Evolutionary conservation across 441 rosid genomes (phyloP).

Genomic region (Corymbia calophylla): DNA sequence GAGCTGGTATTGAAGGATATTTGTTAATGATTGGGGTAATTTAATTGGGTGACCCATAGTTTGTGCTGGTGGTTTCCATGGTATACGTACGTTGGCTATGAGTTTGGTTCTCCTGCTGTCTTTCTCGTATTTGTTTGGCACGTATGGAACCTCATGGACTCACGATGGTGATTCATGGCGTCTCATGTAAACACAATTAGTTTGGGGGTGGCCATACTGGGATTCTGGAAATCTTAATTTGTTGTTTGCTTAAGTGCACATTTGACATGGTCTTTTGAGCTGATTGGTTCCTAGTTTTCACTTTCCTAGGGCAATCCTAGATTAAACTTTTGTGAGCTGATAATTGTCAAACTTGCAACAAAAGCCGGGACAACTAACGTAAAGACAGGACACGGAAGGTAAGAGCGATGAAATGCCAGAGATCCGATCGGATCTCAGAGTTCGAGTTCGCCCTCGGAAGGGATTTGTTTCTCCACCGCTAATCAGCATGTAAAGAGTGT

Average conservation of each 20-base stretch:
- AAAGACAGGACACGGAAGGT: background rate
- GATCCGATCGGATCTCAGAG: background rate
- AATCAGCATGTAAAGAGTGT: background rate
- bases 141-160: slow-evolving; percentile 1
- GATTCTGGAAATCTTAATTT: background rate
- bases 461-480: background rate
- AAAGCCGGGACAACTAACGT: background rate
- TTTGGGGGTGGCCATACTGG: background rate
- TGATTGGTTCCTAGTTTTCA: background rate
- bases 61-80: slow-evolving; percentile 2
- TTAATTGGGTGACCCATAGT: background rate
- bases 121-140: background rate
- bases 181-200: background rate
- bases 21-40: background rate
- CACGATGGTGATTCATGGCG: background rate
- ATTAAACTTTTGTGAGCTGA: background rate
- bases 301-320: background rate
- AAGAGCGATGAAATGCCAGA: background rate
- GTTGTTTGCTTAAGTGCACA: background rate
- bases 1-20: background rate
- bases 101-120: background rate
- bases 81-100: background rate
- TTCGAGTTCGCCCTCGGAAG: background rate
- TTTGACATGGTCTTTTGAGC: background rate
- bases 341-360: background rate